Base-by-base conservation (phyloP, 768 basidiomycete genomes). In the Suillus paluster region DNA sequence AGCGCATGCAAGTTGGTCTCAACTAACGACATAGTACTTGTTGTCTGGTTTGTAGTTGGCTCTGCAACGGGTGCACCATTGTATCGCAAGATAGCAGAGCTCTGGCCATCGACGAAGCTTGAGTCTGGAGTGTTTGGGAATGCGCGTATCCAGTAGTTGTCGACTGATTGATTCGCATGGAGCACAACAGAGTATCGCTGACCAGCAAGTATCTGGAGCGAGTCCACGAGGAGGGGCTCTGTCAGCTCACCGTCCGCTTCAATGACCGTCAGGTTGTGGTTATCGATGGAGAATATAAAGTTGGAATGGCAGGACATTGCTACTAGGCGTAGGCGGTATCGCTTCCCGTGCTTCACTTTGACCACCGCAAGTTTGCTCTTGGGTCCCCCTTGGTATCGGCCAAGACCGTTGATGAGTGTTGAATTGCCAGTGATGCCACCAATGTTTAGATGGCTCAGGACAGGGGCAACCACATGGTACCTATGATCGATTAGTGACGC, bases 101-200 rank as follows among this genome's bases (percentile, higher is more conserved):
- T 84, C 61, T 80, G 73, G 10, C 78, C 79, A 21, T 70, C 73
- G 36, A 66, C 45, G 60, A 80, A 73, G 19, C 70, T 57, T 4
- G 74, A 64, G 38, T 62, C 60, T 8, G 63, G 70, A 67, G 55
- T 73, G 72, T 56, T 73, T 61, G n/a, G 79, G 72, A 49, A 70
- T 0, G 83, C 75, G 25, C 83, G 81, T 46, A 86, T 75, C 84
- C 84, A 88, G 68, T 87, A 88, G 66, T 85, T 88, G 4, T 71
- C 77, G 27, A 81, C 65, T 0, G 77, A 65, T 56, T 85, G 79
- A 63, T 84, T 71, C 15, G 84, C 82, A 11, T 70, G 75, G 17
- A 84, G 67, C 7, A 86, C 74, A 38, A 81, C 70, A 12, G 81
- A 84, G 64, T 83, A 80, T 6, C 78, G 77, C 57, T 82, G 81